Base-by-base conservation (phyloP, 106 monocot genomes). In the Dactylorhiza incarnata region DNA sequence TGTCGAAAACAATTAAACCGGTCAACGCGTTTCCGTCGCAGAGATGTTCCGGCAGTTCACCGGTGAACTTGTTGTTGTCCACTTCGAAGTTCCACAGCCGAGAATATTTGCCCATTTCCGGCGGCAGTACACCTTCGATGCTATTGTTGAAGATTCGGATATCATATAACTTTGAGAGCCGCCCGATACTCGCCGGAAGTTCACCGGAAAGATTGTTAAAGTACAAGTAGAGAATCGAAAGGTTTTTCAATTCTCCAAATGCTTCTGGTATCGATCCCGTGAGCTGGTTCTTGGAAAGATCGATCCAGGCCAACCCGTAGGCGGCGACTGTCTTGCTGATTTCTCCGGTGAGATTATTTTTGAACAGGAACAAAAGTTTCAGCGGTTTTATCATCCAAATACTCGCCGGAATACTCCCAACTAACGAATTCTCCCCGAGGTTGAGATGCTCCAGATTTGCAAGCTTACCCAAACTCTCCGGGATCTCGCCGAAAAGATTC, bases 371-470 rank as follows among this genome's bases (percentile, higher is more conserved):
- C 2, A 95, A 1, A 0, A 16, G 3, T 49, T 80, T 5, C n/a
- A 95, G 79, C 26, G 89, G 92, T 73, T 77, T 10, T 52, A 90
- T 69, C 45, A 62, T 77, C 92, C 82, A 90, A 12, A 90, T 85
- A 17, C 67, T 58, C 0, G 54, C 75, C 3, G 90, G 90, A 19
- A 94, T 81, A 2, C 37, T 48, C 1, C 90, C 94, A 9, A 25
- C 75, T 43, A 94, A 81, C 1, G 15, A 51, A 75, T 94, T 94
- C 4, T 0, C 6, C 0, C 68, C 1, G 44, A 94, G 68, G 59
- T 90, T 84, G 0, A 94, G 67, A 2, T 62, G 46, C 70, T 78
- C 78, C 11, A 94, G 79, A 56, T 78, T 71, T 26, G 49, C 52
- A 11, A 91, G 73, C 8, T 82, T 69, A 4, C 51, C 68, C 20